A percentile compares a stretch with the other conserved stretches of the same genome.
Conservation (phyloP, 1,139 yeast species). For the Zygotorulaspora mrakii region DNA sequence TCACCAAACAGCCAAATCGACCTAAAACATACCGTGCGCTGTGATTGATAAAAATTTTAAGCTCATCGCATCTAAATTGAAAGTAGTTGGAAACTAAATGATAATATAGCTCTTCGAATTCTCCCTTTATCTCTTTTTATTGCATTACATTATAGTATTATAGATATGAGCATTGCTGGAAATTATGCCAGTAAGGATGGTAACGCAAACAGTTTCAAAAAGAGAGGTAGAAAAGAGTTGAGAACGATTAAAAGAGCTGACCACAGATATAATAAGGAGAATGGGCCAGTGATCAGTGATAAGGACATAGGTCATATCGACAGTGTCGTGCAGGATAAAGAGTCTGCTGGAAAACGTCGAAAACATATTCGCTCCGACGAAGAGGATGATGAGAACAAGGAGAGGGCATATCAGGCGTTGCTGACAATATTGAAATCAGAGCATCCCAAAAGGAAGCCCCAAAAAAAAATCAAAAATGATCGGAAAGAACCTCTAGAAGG, state of each 20-base stretch:
- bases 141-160: too few relatives aligned
- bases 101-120: background rate
- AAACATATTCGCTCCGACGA: constrained; percentile 20
- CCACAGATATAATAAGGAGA: constrained; percentile 36
- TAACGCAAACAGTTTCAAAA: constrained; percentile 23
- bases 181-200: constrained; percentile 7
- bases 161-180: constrained; percentile 2
- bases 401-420: constrained; percentile 70
- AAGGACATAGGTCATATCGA: constrained; percentile 13
- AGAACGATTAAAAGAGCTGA: constrained; percentile 58
- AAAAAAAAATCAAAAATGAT: constrained; percentile 24
- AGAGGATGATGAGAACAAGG: constrained; percentile 34
- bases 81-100: background rate
- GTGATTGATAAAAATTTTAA: constrained; percentile 19
- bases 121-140: too few relatives aligned
- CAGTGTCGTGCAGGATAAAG: background rate
- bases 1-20: constrained; percentile 3
- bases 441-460: constrained; percentile 35
- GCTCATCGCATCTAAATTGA: constrained; percentile 13
- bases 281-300: constrained; percentile 9
- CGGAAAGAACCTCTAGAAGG: constrained; percentile 18
- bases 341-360: background rate
- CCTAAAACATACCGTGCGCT: constrained; percentile 7
- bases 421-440: constrained; percentile 64
- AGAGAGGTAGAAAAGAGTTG: constrained; percentile 57